These are phyloP conservation scores for Peronospora tabacina DNA, from an alignment of 352 stramenopile species.

Conservation along the genomic window DNA sequence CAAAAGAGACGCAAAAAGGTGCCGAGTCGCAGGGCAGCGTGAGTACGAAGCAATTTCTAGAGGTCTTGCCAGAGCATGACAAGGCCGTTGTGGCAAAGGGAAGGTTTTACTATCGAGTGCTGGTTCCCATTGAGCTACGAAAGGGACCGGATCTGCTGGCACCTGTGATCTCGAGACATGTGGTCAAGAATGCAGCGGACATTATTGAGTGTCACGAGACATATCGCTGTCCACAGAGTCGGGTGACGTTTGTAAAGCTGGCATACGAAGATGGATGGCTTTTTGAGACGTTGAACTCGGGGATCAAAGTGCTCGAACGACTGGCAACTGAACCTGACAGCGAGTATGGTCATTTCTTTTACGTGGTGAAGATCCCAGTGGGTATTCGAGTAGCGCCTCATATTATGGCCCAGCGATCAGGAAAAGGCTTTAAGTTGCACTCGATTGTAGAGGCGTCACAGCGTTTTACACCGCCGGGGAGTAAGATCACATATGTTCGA, in stretches of 20 bases:
- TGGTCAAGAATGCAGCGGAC: constrained; percentile 77
- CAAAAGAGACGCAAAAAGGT: constrained; percentile 27
- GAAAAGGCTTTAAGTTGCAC: constrained; percentile 75
- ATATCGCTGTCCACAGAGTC: constrained; percentile 63
- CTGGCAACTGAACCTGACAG: constrained; percentile 55
- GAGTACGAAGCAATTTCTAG: constrained; percentile 28
- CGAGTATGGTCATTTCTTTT: constrained; percentile 76
- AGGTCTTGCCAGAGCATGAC: constrained; percentile 34
- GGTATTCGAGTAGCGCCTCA: constrained; percentile 73
- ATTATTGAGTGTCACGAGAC: constrained; percentile 68
- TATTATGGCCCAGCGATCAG: constrained; percentile 76
- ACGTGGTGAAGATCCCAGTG: constrained; percentile 75
- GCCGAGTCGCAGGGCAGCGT: constrained; percentile 5
- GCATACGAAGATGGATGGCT: constrained; percentile 79
- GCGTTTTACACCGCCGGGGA: constrained; percentile 69
- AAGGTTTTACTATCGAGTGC: constrained; percentile 63
- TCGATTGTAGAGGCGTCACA: constrained; percentile 80
- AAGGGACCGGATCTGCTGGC: constrained; percentile 65
- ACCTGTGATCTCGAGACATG: constrained; percentile 50
- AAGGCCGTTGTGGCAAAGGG: constrained; percentile 34
- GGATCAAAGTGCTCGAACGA: constrained; percentile 63
- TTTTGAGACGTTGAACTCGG: constrained; percentile 75
- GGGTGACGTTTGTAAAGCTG: constrained; percentile 74
- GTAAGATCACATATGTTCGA: constrained; percentile 81
- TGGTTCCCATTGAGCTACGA: constrained; percentile 69